Base-by-base conservation (phyloP, 2,329 filamentous ascomycete species). In the Neopestalotiopsis sp. region DNA sequence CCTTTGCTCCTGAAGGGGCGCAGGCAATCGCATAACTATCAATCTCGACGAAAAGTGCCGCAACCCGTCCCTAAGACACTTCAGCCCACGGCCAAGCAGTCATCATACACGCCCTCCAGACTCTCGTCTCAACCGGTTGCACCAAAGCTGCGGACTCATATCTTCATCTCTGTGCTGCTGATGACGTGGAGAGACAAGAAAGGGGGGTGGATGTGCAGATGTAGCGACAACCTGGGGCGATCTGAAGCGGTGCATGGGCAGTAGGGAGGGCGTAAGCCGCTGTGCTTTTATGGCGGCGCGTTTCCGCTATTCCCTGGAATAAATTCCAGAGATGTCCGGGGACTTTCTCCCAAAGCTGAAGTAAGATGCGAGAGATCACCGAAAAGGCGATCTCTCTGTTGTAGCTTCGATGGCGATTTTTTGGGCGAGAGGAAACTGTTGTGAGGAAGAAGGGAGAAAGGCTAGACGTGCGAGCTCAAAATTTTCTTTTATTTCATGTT, bases 321-420 rank as follows among this genome's bases (percentile, higher is more conserved):
- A 52, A n/a, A 52, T 24, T 52, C 75, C 72, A 75, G 77, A 74
- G 79, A 84, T 91, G 95, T 98, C 95, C 95, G 95, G 95, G 95
- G 95, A 98, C 95, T 98, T 98, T 98, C 95, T 97, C 95, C 95
- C 94, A 96, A 98, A 98, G 95, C 95, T 80, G 74, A 78, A 71
- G 64, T 71, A 75, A 78, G 76, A 79, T 73, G 77, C 79, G 79
- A 83, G 74, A 30, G 81, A 76, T 76, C 20, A n/a, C 45, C 17
- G 12, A 17, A n/a, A 30, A 14, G 38, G n/a, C 28, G 17, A 13
- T n/a, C 86, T 92, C 94, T 92, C 94, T 97, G 85, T 92, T 94
- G 84, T 78, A 94, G 95, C 95, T 98, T 97, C 92, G 94, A 97
- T 91, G 92, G 95, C 95, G 95, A 98, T 97, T 94, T 94, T 94